Base-by-base conservation (phyloP, 495 filamentous ascomycete genomes). In the Talaromyces trachyspermus region DNA sequence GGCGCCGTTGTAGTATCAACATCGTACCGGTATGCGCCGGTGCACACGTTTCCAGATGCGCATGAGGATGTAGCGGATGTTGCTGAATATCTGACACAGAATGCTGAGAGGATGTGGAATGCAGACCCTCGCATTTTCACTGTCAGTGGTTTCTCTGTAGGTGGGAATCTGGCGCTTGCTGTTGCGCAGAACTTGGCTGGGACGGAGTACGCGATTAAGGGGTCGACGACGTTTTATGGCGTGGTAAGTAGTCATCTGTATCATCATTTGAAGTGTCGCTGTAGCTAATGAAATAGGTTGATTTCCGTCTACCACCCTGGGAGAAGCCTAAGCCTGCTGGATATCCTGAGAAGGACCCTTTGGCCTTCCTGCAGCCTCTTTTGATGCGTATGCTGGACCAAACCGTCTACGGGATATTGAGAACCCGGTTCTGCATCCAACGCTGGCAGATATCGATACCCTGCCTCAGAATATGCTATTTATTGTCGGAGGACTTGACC, bases 71-170 rank as follows among this genome's bases (percentile, higher is more conserved):
- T 65, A 8, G 53, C 46, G 20, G 60, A 57, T 9, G 27, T 62
- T 18, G 52, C 49, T 2, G 43, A 51, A 1, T 55, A 46, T 15
- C 25, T 64, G 9, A 23, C 60, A 14, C 46, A 23, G 1, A 56
- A 64, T 46, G 33, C 33, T 36, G 46, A 43, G 19, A 46, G 45
- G 15, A 43, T 62, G 2, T 36, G 33, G 33, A 57, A 57, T 9
- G 48, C 62, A 19, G 57, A 64, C 33, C 49, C 33, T n/a, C 45
- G 20, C 1, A 55, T 60, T 10, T 50, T 67, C 6, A 51, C 49
- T 1, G 60, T 70, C 22, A 65, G 65, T n/a, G 66, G 66, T 9
- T 67, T 62, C 49, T 63, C 59, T 39, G 65, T 65, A 15, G 66
- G 66, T 8, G 66, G 48, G 3, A 64, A 64, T 40, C 55, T 70